Evolutionary conservation across 2,329 filamentous ascomycete species (phyloP), one percentile per base, ranked within the genome.

Genomic region (Lasiodiplodia sp.): DNA sequence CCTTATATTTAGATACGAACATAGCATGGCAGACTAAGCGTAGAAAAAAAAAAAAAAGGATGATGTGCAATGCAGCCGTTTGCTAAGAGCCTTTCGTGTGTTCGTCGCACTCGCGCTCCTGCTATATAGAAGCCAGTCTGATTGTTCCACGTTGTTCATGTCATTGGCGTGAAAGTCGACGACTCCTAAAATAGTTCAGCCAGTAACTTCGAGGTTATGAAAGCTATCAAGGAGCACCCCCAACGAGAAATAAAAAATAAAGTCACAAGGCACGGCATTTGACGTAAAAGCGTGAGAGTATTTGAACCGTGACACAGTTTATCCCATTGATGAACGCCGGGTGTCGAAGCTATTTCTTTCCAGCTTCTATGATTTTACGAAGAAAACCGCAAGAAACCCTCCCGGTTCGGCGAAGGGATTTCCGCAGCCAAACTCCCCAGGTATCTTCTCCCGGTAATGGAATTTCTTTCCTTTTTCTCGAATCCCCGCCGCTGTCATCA

Each of bases 321-420:
- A 64, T 64, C 60, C 60, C 60, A 64, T 64, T 64, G 60, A 64
- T 53, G 47, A 64, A 64, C 60, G 60, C 60, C 60, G 60, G 60
- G 60, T 52, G 47, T 53, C 47, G 60, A 52, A 64, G 47, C 44
- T 38, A 52, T 52, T 63, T 21, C 44, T 58, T 64, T 64, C 60
- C 60, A 64, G 60, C 60, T 40, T 64, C 60, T 52, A 47, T 40
- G 25, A 51, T 25, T 64, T 64, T 64, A 34, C 16, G 16, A 49
- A 34, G 47, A 38, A 34, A 53, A 37, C 57, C 44, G 12, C 57
- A 52, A 80, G 78, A 74, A 88, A 90, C 72, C 40, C 40, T 52
- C 55, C 28, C 60, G 60, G 60, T 64, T 64, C 60, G 25, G 31
- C 44, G 18, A 47, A 34, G 37, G 60, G n/a, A 49, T 62, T 64